These are phyloP conservation scores for Fonsecaea pedrosoi DNA, from an alignment of 2,329 filamentous ascomycete species.

Conservation along the genomic window DNA sequence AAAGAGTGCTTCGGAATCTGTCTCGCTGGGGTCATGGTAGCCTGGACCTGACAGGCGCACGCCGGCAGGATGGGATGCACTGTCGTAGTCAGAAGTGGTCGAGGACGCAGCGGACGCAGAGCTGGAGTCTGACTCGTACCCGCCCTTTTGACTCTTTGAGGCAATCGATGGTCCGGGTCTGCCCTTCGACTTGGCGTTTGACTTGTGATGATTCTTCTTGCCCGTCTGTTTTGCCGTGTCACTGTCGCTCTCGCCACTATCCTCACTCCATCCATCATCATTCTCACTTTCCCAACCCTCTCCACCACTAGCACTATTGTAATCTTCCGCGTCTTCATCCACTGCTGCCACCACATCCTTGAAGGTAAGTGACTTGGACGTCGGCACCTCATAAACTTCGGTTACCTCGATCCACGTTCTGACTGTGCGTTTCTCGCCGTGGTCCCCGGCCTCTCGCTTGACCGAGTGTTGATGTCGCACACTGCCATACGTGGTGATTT, in stretches of 20 bases:
- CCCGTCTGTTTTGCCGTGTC: conserved; percentile 34
- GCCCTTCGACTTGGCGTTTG: conserved; percentile 27
- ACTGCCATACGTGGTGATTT: conserved; percentile 20
- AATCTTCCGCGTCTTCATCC: conserved; percentile 13
- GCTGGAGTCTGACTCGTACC: not conserved
- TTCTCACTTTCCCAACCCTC: conserved; percentile 45
- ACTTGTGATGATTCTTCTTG: conserved; percentile 31
- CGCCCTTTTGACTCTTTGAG: not conserved
- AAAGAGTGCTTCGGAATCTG: conserved; percentile 8
- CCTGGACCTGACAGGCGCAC: not conserved
- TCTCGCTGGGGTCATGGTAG: conserved; percentile 9
- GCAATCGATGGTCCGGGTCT: not conserved
- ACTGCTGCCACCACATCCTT: conserved; percentile 24
- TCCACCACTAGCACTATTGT: not conserved
- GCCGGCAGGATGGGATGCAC: not conserved
- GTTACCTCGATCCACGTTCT: conserved; percentile 33
- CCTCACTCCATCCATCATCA: not conserved
- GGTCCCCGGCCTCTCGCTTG: conserved; percentile 22
- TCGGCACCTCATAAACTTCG: conserved; percentile 30
- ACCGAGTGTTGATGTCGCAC: conserved; percentile 27
- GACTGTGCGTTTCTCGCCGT: conserved; percentile 30
- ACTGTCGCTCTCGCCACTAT: conserved; percentile 2
- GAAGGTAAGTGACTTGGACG: conserved; percentile 3
- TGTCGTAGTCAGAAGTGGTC: not conserved
- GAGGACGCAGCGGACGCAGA: not conserved